phyloP scores from a whole-genome alignment of 2,329 filamentous ascomycete species.

The Pseudogymnoascus sp. region DNA sequence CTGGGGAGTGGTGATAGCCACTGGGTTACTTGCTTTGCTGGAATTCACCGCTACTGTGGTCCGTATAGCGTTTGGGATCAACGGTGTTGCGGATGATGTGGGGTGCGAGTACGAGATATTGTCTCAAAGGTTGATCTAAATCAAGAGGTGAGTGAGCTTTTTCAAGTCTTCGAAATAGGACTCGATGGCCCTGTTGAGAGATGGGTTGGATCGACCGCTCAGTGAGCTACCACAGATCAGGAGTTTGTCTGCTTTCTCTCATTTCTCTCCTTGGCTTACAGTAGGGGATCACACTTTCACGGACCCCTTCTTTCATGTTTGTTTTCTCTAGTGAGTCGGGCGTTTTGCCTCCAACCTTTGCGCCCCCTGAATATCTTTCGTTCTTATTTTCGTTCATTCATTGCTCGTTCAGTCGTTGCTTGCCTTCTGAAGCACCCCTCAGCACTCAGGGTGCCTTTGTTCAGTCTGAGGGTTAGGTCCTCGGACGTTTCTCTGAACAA shows the following conservation, averaged over 20 bases:
- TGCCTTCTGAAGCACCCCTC: not conserved
- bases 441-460: not conserved
- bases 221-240: not conserved
- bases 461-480: not conserved
- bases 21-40: not conserved
- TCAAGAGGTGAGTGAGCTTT: not conserved
- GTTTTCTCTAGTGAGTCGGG: not conserved
- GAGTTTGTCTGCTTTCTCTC: not conserved
- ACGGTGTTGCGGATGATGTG: not conserved
- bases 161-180: not conserved
- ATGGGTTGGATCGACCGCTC: not conserved
- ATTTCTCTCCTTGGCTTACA: not conserved
- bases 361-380: not conserved
- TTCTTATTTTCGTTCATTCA: not conserved
- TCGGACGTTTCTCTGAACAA: not conserved
- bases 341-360: not conserved
- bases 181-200: not conserved
- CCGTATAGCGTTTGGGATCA: not conserved
- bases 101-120: not conserved
- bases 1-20: not conserved
- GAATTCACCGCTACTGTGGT: not conserved
- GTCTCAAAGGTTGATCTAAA: not conserved
- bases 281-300: not conserved
- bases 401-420: not conserved
- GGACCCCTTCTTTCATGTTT: not conserved